Conservation (phyloP, 345 rosid genomes). For the Bruguiera sexangula region DNA sequence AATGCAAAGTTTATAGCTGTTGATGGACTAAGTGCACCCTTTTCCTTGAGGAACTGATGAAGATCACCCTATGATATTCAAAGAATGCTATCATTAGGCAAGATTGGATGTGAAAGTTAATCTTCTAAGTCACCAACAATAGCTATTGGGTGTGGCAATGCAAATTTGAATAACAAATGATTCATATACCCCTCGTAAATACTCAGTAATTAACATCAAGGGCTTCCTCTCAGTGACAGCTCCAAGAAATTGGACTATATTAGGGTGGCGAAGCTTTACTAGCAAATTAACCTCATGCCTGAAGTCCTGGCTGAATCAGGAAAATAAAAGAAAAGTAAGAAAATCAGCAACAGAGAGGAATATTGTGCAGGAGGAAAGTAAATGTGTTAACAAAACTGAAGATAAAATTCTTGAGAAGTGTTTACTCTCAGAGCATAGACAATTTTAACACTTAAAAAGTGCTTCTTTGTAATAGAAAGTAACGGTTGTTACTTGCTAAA, state of each 20-base stretch:
- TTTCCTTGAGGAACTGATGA: slow-evolving; percentile 92
- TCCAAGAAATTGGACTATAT: slow-evolving; percentile 94
- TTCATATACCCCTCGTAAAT: slow-evolving; percentile 79
- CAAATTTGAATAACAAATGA: slow-evolving; percentile 14
- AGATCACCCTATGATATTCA: slow-evolving; percentile 78
- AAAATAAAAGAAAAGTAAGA: slow-evolving; percentile 19
- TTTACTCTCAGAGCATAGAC: too few relatives aligned
- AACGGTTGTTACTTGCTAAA: too few relatives aligned
- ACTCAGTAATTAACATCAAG: slow-evolving; percentile 95
- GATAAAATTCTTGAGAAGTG: too few relatives aligned
- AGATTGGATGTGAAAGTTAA: slow-evolving; percentile 9
- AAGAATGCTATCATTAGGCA: slow-evolving; percentile 12
- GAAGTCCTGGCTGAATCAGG: slow-evolving; percentile 84
- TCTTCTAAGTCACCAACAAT: slow-evolving; percentile 5
- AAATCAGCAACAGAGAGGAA: slow-evolving; percentile 1
- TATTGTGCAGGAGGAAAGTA: too few relatives aligned
- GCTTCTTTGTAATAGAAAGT: too few relatives aligned
- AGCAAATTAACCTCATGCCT: slow-evolving; percentile 97
- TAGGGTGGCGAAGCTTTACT: slow-evolving; percentile 99
- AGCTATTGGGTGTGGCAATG: slow-evolving; percentile 9
- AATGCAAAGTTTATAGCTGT: slow-evolving; percentile 86
- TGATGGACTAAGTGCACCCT: slow-evolving; percentile 82
- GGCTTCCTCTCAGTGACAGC: slow-evolving; percentile 99
- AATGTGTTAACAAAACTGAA: too few relatives aligned
- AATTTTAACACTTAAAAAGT: too few relatives aligned